Percentiles rank a stretch among this genome's conserved stretches.
phyloP scores from a whole-genome alignment of 345 rosid genomes.

The Excoecaria cochinchinensis region DNA sequence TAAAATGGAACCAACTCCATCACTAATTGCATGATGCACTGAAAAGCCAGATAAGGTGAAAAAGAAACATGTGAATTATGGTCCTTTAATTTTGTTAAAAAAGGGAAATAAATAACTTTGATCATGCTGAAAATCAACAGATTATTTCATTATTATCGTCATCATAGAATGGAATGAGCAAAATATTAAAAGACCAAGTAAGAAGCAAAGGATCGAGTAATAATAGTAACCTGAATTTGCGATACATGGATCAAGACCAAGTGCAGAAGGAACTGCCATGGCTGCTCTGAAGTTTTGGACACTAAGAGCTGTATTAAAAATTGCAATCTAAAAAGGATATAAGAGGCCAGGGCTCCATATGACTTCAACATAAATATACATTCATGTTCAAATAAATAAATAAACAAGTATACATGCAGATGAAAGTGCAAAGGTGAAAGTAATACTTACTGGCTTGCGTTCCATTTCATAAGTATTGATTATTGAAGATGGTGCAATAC shows the following conservation, averaged over 20 bases:
- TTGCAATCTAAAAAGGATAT: slow-evolving; percentile 59
- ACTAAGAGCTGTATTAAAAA: slow-evolving; percentile 76
- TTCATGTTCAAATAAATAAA: no score
- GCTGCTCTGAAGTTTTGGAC: slow-evolving; percentile 88
- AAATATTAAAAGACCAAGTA: slow-evolving; percentile 8
- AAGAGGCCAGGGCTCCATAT: slow-evolving; percentile 26
- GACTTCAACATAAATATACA: slow-evolving; percentile 9
- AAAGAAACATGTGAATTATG: slow-evolving; percentile 8
- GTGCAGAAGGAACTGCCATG: slow-evolving; percentile 84
- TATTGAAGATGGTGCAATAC: slow-evolving; percentile 61
- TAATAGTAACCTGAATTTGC: slow-evolving; percentile 67
- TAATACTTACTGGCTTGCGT: slow-evolving; percentile 87
- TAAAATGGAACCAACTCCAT: slow-evolving; percentile 57
- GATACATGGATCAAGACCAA: slow-evolving; percentile 75
- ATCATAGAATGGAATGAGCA: neutral
- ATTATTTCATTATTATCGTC: neutral
- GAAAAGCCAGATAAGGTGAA: slow-evolving; percentile 26
- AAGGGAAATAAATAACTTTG: neutral
- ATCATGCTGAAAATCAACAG: neutral
- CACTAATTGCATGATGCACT: slow-evolving; percentile 64
- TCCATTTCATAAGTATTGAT: slow-evolving; percentile 78
- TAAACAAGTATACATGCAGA: slow-evolving; percentile 5
- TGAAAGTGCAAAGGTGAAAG: slow-evolving; percentile 20
- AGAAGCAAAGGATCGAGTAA: slow-evolving; percentile 16
- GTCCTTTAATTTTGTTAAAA: neutral